Conservation (phyloP, 179 eudicot genomes). For the Heliamphora pulchella region DNA sequence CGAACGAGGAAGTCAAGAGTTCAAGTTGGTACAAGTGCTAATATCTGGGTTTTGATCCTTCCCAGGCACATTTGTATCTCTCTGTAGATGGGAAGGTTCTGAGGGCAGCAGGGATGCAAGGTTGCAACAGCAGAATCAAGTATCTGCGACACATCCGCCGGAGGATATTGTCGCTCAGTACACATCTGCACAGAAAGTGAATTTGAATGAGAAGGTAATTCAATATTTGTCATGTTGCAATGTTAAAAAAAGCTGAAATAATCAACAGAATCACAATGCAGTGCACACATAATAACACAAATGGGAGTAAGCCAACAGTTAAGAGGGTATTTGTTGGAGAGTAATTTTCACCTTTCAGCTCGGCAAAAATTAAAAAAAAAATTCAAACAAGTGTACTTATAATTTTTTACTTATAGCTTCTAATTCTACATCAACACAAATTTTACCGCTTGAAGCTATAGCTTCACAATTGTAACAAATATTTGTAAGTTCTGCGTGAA, state of each 20-base stretch:
- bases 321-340: too few species aligned
- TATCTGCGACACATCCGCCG: conserved; percentile 72
- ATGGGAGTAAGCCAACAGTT: too few species aligned
- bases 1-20: not conserved
- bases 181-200: conserved; percentile 50
- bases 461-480: too few species aligned
- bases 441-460: too few species aligned
- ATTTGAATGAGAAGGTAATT: not conserved
- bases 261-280: not conserved
- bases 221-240: not conserved
- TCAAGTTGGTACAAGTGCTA: conserved; percentile 72
- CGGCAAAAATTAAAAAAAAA: too few species aligned
- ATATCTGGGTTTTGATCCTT: conserved; percentile 62
- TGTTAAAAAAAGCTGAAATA: not conserved
- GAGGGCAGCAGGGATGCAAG: conserved; percentile 59
- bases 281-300: not conserved
- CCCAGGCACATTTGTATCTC: conserved; percentile 87
- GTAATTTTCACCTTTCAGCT: too few species aligned
- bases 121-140: conserved; percentile 63
- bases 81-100: conserved; percentile 58
- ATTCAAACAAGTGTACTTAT: too few species aligned
- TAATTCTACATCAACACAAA: too few species aligned
- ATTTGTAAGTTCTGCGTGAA: too few species aligned
- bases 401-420: too few species aligned
- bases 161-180: conserved; percentile 72